Base-by-base conservation (phyloP, 106 monocot species). In the Gastrodia elata region DNA sequence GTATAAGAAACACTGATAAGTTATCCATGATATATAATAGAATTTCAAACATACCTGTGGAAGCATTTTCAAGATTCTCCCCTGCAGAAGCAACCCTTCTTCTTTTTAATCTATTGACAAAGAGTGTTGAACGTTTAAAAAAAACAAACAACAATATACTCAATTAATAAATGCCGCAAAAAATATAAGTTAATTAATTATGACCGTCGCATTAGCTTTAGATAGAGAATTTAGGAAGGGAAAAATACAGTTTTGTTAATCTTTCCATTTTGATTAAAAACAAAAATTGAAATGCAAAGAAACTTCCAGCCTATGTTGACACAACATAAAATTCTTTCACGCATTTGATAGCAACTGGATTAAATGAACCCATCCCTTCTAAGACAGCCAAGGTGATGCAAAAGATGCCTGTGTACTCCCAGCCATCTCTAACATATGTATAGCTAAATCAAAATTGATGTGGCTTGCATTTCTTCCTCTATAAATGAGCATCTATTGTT, bases 41-140 rank as follows among this genome's bases (percentile, higher is more conserved):
- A 61, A 27, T 11, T 10, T 61, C 30, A 10, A 39, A 57, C 32
- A 69, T 77, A 77, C 77, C 71, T 39, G 71, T 77, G 6, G 52
- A 33, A 13, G 71, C 32, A 55, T 39, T 71, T 77, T 77, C 77
- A 6, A 48, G 59, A 52, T 77, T 77, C 61, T 77, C 77, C 39
- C 77, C 77, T 14, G 42, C 70, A 10, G 77, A 71, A 34, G 71
- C 71, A 77, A 77, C 71, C 43, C 77, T 77, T 61, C 77, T 77
- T 43, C 77, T 70, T 61, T 77, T 77, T 36, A 71, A 77, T 69
- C 77, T 77, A 64, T 26, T 55, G 33, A 71, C 37, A 68, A n/a
- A 22, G 32, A 69, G 69, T 26, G 18, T 6, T 38, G 36, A 36
- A 36, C 20, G 35, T 37, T 36, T 67, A 24, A 16, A 20, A 41